Evolutionary conservation across 2,329 filamentous ascomycete genomes (phyloP).

Genomic region (Coniella lustricola): DNA sequence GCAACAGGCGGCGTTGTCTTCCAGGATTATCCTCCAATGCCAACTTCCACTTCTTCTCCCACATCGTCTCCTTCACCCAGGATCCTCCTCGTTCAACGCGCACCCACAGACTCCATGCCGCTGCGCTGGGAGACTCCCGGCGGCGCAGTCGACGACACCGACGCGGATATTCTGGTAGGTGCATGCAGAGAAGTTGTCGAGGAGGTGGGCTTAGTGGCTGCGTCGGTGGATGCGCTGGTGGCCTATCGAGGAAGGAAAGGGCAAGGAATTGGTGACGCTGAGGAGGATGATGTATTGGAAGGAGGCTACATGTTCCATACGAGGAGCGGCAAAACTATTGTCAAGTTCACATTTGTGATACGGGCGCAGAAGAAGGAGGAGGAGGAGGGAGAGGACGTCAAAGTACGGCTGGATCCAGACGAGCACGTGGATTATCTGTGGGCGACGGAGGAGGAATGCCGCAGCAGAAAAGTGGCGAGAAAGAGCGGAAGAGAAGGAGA

Average conservation of each 20-base stretch:
- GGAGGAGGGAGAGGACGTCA: slow-evolving; percentile 15
- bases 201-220: slow-evolving; percentile 30
- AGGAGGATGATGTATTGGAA: slow-evolving; percentile 6
- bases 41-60: background rate
- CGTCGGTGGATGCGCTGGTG: slow-evolving; percentile 19
- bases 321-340: slow-evolving; percentile 17
- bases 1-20: slow-evolving; percentile 25
- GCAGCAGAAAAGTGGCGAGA: slow-evolving; percentile 7
- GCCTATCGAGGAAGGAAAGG: background rate
- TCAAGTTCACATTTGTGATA: slow-evolving; percentile 24
- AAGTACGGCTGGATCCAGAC: slow-evolving; percentile 22
- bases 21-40: slow-evolving; percentile 10
- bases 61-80: slow-evolving; percentile 17
- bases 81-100: slow-evolving; percentile 33
- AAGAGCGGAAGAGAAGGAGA: background rate
- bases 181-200: slow-evolving; percentile 35
- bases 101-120: slow-evolving; percentile 31
- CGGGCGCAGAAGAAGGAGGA: slow-evolving; percentile 16
- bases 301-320: slow-evolving; percentile 21
- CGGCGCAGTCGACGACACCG: slow-evolving; percentile 32
- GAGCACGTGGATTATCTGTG: slow-evolving; percentile 29
- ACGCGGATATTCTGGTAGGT: slow-evolving; percentile 27
- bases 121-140: slow-evolving; percentile 36
- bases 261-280: background rate
- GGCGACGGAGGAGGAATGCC: slow-evolving; percentile 28